Evolutionary conservation across 306 rosid genomes (phyloP).

Genomic region (Boehmeria nivea): DNA sequence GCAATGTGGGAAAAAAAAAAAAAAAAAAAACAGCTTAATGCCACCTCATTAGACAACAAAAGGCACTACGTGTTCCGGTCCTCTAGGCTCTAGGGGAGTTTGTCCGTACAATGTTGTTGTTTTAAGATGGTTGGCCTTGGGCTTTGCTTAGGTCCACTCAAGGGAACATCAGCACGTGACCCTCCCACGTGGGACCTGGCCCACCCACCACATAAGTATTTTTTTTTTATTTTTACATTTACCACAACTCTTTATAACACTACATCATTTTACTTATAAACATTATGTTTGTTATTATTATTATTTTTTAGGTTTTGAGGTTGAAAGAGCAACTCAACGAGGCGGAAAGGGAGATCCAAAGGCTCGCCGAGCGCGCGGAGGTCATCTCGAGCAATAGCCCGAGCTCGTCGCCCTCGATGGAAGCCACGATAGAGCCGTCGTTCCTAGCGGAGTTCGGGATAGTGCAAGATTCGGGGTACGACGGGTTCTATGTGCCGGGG

Average conservation of each 20-base stretch:
- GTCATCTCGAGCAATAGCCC: constrained; percentile 49
- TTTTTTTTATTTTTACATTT: neutral
- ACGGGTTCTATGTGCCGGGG: constrained; percentile 36
- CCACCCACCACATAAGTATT: neutral
- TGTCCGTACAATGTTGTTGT: constrained; percentile 42
- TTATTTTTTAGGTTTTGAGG: constrained; percentile 40
- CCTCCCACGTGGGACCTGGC: constrained; percentile 30
- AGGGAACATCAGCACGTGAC: constrained; percentile 25
- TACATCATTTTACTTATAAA: neutral
- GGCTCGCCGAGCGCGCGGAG: constrained; percentile 35
- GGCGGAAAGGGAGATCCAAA: constrained; percentile 57
- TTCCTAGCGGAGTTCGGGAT: constrained; percentile 55
- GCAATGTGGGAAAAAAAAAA: neutral
- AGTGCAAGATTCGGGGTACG: constrained; percentile 34
- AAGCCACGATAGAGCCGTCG: constrained; percentile 38
- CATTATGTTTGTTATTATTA: neutral
- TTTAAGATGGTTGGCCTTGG: constrained; percentile 34
- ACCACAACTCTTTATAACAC: neutral
- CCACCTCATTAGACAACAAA: constrained; percentile 53
- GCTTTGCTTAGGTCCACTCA: constrained; percentile 34
- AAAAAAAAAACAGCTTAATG: constrained; percentile 26
- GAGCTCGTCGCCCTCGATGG: constrained; percentile 56
- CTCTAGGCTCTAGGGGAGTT: constrained; percentile 14
- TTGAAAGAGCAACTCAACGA: constrained; percentile 52
- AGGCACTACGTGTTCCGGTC: constrained; percentile 18